These are phyloP conservation scores for Medicago lupulina DNA, from an alignment of 306 rosid species.

Conservation along the genomic window DNA sequence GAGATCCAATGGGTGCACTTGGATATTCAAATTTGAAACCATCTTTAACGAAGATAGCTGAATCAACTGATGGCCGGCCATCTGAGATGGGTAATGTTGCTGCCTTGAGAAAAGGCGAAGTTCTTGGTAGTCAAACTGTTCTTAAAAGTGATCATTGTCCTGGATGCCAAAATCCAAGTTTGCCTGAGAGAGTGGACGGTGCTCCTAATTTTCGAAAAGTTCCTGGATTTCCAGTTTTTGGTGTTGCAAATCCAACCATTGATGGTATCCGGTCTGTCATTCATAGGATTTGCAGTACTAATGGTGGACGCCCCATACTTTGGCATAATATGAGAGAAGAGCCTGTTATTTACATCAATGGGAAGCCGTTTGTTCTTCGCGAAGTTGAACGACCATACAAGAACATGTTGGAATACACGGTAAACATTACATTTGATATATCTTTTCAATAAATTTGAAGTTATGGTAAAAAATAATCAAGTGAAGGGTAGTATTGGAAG, in stretches of 20 bases:
- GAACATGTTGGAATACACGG: conserved; percentile 93
- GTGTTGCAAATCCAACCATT: conserved; percentile 92
- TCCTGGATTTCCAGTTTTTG: conserved; percentile 95
- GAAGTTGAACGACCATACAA: conserved; percentile 94
- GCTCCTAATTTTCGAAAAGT: conserved; percentile 93
- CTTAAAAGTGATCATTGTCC: conserved; percentile 92
- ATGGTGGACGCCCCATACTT: conserved; percentile 70
- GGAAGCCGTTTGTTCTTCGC: conserved; percentile 93
- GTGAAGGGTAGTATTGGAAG: no score
- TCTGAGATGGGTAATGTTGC: conserved; percentile 88
- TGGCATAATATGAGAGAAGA: conserved; percentile 99
- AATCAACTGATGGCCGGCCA: conserved; percentile 80
- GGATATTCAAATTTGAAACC: conserved; percentile 79
- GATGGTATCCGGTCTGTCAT: conserved; percentile 88
- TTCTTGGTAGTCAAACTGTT: conserved; percentile 92
- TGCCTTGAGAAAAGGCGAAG: conserved; percentile 87
- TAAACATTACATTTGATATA: conserved; percentile 43
- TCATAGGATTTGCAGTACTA: conserved; percentile 68
- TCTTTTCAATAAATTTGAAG: conserved; percentile 20
- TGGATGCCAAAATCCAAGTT: conserved; percentile 73
- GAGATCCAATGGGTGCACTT: conserved; percentile 97
- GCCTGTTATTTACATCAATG: conserved; percentile 91
- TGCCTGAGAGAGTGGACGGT: conserved; percentile 86
- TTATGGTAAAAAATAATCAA: background rate
- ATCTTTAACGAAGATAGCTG: conserved; percentile 70